Evolutionary conservation across 352 stramenopile species (phyloP).

Genomic region (Phytophthora hybrid): DNA sequence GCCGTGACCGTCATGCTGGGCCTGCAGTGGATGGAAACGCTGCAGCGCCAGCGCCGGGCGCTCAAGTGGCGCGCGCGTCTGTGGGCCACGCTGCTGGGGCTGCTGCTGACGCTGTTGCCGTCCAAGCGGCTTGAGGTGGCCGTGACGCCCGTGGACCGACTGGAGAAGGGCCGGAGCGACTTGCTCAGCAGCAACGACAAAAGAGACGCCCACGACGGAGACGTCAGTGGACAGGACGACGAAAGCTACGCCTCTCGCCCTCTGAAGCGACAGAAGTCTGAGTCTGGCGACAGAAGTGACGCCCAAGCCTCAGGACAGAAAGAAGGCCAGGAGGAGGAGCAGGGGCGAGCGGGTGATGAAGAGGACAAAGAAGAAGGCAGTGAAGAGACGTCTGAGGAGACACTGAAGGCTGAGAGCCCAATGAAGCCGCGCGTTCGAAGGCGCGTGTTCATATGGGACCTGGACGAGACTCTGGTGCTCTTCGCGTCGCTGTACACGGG

Average conservation of each 20-base stretch:
- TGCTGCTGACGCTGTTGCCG: constrained; percentile 32
- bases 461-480: constrained; percentile 86
- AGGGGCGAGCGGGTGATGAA: constrained; percentile 18
- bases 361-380: constrained; percentile 10
- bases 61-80: constrained; percentile 27
- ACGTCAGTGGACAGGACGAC: constrained; percentile 22
- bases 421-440: constrained; percentile 26
- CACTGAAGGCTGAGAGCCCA: background rate
- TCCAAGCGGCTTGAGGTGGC: constrained; percentile 23
- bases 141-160: constrained; percentile 15
- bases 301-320: constrained; percentile 2
- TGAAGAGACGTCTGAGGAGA: background rate
- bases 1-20: constrained; percentile 57
- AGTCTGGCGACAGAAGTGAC: background rate
- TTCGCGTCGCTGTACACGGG: constrained; percentile 86
- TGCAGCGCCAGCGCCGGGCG: constrained; percentile 39
- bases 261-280: constrained; percentile 50
- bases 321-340: background rate
- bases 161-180: constrained; percentile 15
- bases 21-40: constrained; percentile 69
- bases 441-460: constrained; percentile 84
- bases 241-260: constrained; percentile 36
- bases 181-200: constrained; percentile 25
- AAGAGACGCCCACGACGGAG: constrained; percentile 20
- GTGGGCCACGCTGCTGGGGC: constrained; percentile 27